Base-by-base conservation (phyloP, 495 filamentous ascomycete genomes). In the Hyaloscypha finlandica region DNA sequence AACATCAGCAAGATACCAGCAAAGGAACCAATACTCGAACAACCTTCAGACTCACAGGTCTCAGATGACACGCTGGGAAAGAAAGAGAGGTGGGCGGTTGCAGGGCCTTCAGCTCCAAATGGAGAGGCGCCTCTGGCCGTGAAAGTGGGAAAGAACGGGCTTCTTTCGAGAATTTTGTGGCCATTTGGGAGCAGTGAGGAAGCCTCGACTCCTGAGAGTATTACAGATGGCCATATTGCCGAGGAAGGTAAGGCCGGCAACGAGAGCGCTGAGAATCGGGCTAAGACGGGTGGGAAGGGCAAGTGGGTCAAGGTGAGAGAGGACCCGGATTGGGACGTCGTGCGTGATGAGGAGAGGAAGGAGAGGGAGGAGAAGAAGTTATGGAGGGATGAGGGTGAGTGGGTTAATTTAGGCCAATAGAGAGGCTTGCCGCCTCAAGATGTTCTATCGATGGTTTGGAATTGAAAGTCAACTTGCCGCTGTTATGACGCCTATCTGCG, bases 301-400 rank as follows among this genome's bases (percentile, higher is more conserved):
- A 20, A 14, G 68, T 29, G 30, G 32, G 14, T 20, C n/a, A 45
- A 61, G 22, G 32, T 42, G 9, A 45, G 19, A 12, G 22, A 39
- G 6, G 35, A 61, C 20, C 14, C 73, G 37, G 73, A 75, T 53
- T 32, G 48, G 20, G 63, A 64, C 9, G 70, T 70, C 59, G 65
- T 68, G 14, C 54, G 59, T 4, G 35, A 65, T 8, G 71, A 65
- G 37, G 66, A 67, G 62, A 55, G 66, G 59, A 65, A 68, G 33
- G 56, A 67, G 62, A 55, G 66, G 59, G 63, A 68, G 33, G 56
- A 63, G 6, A 31, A 51, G 55, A 37, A 51, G 29, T 22, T 30
- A 11, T 56, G 30, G 25, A 63, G 45, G 14, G 63, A 68, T 20
- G 73, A 69, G 14, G 68, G 70, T n/a, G 33, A 61, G 32, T 61